phyloP scores from a whole-genome alignment of 805 yeast genomes.

The Scheffersomyces coipomensis region DNA sequence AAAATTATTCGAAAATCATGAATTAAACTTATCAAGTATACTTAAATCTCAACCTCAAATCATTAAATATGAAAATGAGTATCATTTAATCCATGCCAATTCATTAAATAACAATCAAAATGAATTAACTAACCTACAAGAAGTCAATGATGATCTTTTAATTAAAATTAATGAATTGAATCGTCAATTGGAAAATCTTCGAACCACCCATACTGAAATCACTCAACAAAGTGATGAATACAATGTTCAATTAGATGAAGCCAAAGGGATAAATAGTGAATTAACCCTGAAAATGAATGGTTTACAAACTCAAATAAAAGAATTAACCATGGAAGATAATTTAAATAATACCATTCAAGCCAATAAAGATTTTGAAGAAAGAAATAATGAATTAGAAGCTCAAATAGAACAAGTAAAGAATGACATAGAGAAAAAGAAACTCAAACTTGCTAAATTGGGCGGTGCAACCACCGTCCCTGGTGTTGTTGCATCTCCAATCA shows the following conservation, averaged over 20 bases:
- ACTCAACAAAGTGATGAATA: slow-evolving; percentile 29
- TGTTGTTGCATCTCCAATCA: too few relatives aligned
- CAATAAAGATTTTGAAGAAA: slow-evolving; percentile 34
- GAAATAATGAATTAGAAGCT: slow-evolving; percentile 31
- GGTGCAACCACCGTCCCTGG: too few relatives aligned
- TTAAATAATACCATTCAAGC: slow-evolving; percentile 38
- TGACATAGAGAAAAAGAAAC: slow-evolving; percentile 23
- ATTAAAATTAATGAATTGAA: slow-evolving; percentile 24
- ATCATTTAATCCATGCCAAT: slow-evolving; percentile 36
- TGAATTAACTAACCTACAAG: slow-evolving; percentile 37
- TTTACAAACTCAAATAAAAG: slow-evolving; percentile 23
- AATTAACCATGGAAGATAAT: slow-evolving; percentile 37
- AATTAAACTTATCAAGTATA: slow-evolving; percentile 10
- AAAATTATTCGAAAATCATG: slow-evolving; percentile 12
- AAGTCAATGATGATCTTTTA: slow-evolving; percentile 32
- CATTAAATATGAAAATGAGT: slow-evolving; percentile 37
- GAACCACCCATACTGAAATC: slow-evolving; percentile 37
- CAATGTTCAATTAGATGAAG: slow-evolving; percentile 16
- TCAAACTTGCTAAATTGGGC: slow-evolving; percentile 19
- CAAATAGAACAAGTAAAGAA: slow-evolving; percentile 26
- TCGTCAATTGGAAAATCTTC: slow-evolving; percentile 25
- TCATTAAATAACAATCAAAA: slow-evolving; percentile 34
- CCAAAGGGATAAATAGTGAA: slow-evolving; percentile 16
- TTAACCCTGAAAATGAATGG: slow-evolving; percentile 12
- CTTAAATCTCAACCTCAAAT: slow-evolving; percentile 21